These are phyloP conservation scores for Trypanosomatidae sp. DNA, from an alignment of 208 protist species.

Conservation along the genomic window DNA sequence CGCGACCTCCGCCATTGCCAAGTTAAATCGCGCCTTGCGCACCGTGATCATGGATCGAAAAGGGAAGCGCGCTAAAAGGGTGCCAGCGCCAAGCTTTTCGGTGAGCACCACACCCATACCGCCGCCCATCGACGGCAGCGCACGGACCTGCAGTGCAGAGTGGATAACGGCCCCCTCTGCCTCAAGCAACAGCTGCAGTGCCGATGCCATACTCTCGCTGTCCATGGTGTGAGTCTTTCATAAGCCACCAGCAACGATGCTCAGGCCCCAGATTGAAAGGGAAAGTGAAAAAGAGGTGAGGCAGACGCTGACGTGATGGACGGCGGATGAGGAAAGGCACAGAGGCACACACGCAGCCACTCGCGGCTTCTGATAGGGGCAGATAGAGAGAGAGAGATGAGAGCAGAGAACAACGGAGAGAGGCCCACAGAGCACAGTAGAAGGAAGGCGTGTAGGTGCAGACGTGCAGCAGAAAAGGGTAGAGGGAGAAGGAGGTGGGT, in stretches of 20 bases:
- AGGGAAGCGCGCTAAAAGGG: conserved; percentile 58
- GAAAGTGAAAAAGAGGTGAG: background rate
- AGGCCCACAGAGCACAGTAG: background rate
- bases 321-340: background rate
- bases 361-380: background rate
- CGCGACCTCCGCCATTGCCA: conserved; percentile 62
- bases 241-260: too few relatives aligned
- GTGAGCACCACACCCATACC: conserved; percentile 72
- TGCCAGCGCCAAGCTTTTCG: conserved; percentile 27
- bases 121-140: conserved; percentile 80
- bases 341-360: background rate
- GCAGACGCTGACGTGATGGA: too few relatives aligned
- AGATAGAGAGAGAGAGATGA: background rate
- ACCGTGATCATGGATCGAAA: conserved; percentile 73
- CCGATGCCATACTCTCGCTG: conserved; percentile 13
- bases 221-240: conserved; percentile 7
- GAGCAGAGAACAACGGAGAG: too few relatives aligned
- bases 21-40: conserved; percentile 58
- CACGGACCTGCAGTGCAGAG: conserved; percentile 34
- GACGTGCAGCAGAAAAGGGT: background rate
- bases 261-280: background rate
- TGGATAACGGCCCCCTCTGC: conserved; percentile 66
- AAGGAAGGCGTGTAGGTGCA: background rate
- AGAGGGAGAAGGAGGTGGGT: background rate
- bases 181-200: conserved; percentile 57